Conservation (phyloP, 176 grass and related monocot genomes). For the Rhipidocladum racemiflorum region DNA sequence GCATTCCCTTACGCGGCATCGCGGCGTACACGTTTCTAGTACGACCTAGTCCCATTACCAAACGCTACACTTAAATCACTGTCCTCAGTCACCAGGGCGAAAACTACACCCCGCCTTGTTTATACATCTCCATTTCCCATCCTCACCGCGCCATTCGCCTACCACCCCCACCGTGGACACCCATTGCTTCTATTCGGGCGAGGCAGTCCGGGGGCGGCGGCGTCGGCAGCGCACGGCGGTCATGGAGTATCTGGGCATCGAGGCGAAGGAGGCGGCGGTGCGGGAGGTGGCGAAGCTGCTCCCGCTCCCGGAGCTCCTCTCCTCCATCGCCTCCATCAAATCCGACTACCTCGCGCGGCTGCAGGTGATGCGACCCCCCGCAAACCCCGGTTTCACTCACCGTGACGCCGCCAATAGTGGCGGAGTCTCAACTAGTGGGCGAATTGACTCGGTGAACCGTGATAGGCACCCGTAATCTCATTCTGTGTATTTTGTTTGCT, state of each 20-base stretch:
- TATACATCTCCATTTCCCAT: constrained; percentile 14
- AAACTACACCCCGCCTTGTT: constrained; percentile 18
- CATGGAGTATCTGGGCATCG: constrained; percentile 98
- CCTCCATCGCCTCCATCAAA: constrained; percentile 91
- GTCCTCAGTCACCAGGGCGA: background rate
- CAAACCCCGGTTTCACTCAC: background rate
- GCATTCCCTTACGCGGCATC: too few relatives aligned
- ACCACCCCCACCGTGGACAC: background rate
- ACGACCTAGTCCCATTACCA: too few relatives aligned
- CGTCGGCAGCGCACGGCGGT: constrained; percentile 15
- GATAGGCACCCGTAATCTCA: background rate
- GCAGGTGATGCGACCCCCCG: constrained; percentile 57
- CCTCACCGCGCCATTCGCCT: background rate
- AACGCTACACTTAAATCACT: too few relatives aligned
- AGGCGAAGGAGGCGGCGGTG: constrained; percentile 89
- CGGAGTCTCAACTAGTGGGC: constrained; percentile 6
- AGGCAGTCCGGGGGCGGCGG: background rate
- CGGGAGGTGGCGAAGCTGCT: constrained; percentile 99
- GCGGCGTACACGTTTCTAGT: too few relatives aligned
- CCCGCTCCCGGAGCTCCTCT: constrained; percentile 77
- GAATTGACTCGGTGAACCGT: background rate
- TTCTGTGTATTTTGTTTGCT: background rate
- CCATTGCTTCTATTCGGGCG: constrained; percentile 21
- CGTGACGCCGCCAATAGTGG: background rate
- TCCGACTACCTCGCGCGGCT: constrained; percentile 87